Evolutionary conservation across 768 basidiomycete genomes (phyloP).

Genomic region (Trametes meyenii): DNA sequence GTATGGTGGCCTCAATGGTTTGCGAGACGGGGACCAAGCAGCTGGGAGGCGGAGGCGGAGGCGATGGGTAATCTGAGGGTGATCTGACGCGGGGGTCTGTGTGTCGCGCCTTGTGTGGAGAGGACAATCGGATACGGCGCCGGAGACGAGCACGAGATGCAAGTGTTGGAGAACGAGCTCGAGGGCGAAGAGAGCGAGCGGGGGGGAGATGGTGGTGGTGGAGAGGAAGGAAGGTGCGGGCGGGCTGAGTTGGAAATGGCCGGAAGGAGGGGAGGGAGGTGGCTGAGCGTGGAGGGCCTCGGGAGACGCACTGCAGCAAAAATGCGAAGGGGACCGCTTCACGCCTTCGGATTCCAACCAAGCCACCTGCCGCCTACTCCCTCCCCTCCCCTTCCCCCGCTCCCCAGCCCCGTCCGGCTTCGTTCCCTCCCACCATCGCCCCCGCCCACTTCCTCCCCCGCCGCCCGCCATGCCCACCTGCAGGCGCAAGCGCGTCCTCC

Average conservation of each 20-base stretch:
- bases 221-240: constrained; percentile 6
- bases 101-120: constrained; percentile 1
- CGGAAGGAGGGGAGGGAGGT: constrained; percentile 8
- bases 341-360: constrained; percentile 34
- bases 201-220: constrained; percentile 13
- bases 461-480: constrained; percentile 72
- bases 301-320: constrained; percentile 34
- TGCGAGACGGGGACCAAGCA: neutral
- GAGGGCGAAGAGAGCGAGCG: neutral
- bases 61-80: constrained; percentile 16
- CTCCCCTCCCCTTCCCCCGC: constrained; percentile 38
- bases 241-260: constrained; percentile 25
- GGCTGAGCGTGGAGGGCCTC: constrained; percentile 31
- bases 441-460: constrained; percentile 38
- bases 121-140: constrained; percentile 19
- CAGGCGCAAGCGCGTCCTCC: constrained; percentile 87
- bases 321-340: constrained; percentile 34
- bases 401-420: constrained; percentile 45
- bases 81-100: constrained; percentile 23
- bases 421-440: constrained; percentile 44
- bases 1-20: neutral
- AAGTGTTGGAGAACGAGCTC: neutral
- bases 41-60: constrained; percentile 16
- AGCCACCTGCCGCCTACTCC: constrained; percentile 29
- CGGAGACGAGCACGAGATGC: constrained; percentile 10